These are phyloP conservation scores for Penicillium salamii DNA, from an alignment of 495 filamentous ascomycete species.

Conservation along the genomic window DNA sequence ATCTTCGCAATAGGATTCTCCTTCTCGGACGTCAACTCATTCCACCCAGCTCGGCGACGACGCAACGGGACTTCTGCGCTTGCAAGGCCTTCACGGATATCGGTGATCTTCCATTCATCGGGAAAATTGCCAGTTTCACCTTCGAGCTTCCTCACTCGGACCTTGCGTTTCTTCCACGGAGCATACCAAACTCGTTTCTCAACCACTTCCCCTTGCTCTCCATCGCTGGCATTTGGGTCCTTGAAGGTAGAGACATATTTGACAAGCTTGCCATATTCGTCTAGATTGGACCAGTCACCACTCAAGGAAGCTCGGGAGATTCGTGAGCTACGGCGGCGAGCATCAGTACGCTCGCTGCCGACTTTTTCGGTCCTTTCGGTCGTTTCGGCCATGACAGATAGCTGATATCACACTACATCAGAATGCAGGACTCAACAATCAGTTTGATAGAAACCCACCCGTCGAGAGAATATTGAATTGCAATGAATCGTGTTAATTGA, in stretches of 20 bases:
- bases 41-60: constrained; percentile 63
- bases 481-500: too few species aligned
- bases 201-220: constrained; percentile 25
- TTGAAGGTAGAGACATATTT: constrained; percentile 64
- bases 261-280: constrained; percentile 57
- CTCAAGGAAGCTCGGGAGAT: constrained; percentile 40
- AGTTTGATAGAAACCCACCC: too few species aligned
- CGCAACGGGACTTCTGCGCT: constrained; percentile 52
- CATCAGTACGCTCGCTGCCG: constrained; percentile 17
- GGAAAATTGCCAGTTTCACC: constrained; percentile 49
- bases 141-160: constrained; percentile 42
- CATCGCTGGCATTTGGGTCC: constrained; percentile 36
- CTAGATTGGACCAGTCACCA: constrained; percentile 37
- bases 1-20: constrained; percentile 71
- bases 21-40: constrained; percentile 71
- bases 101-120: constrained; percentile 69
- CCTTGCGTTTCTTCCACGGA: constrained; percentile 55
- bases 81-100: constrained; percentile 61
- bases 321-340: constrained; percentile 25
- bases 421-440: too few species aligned
- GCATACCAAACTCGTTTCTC: constrained; percentile 48
- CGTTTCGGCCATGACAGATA: constrained; percentile 20
- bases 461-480: too few species aligned
- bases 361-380: constrained; percentile 13
- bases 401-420: too few species aligned